These are phyloP conservation scores for Aureobasidium sp. DNA, from an alignment of 2,329 filamentous ascomycete species.

Conservation along the genomic window DNA sequence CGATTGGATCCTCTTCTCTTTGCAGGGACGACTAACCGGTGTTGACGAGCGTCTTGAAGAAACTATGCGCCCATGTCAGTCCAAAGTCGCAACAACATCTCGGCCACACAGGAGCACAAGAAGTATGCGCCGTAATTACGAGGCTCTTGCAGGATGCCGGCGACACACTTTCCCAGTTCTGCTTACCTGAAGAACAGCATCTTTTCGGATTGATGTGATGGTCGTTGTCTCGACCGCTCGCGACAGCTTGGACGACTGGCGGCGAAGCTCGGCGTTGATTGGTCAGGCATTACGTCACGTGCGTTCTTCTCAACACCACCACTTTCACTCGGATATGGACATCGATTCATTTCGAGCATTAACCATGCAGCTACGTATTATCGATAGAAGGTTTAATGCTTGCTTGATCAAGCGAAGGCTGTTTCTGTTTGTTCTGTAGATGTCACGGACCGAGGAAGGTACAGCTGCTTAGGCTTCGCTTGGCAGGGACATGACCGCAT, in stretches of 20 bases:
- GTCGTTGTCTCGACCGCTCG: neutral
- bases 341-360: neutral
- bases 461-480: neutral
- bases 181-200: constrained; percentile 29
- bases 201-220: constrained; percentile 11
- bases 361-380: neutral
- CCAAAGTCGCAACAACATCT: neutral
- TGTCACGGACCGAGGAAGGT: neutral
- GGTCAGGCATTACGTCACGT: constrained; percentile 6
- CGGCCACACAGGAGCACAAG: neutral
- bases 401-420: neutral
- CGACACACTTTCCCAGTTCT: neutral
- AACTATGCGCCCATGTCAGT: constrained; percentile 45
- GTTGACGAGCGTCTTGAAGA: constrained; percentile 98
- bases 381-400: neutral
- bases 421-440: neutral
- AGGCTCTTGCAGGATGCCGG: neutral
- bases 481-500: constrained; percentile 3
- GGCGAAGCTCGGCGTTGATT: neutral
- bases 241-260: neutral
- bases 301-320: neutral
- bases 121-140: neutral
- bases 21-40: neutral
- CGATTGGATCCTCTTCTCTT: neutral
- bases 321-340: neutral